Evolutionary conservation across 176 grass and related monocot genomes (phyloP).

Genomic region (Musa acuminata): DNA sequence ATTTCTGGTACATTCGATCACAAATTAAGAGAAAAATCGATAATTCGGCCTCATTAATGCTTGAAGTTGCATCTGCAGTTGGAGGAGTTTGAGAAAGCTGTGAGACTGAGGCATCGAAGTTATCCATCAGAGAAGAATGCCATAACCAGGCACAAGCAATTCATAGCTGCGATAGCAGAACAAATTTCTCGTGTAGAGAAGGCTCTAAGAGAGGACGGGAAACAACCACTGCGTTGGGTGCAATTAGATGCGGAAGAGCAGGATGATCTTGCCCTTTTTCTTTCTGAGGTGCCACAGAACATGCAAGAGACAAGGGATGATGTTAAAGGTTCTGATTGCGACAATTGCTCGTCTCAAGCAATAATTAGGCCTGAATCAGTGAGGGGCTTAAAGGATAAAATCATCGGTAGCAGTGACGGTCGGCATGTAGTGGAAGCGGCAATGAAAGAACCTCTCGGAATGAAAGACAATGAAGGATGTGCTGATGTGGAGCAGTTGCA

Average conservation of each 20-base stretch:
- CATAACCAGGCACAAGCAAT: conserved; percentile 51
- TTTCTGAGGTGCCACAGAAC: conserved; percentile 41
- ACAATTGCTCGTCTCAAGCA: conserved; percentile 11
- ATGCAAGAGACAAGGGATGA: conserved; percentile 30
- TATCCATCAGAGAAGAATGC: conserved; percentile 57
- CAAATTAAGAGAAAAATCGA: conserved; percentile 1
- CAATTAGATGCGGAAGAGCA: conserved; percentile 68
- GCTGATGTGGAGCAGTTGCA: conserved; percentile 37
- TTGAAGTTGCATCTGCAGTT: conserved; percentile 31
- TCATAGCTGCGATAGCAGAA: conserved; percentile 55
- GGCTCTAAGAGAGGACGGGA: conserved; percentile 30
- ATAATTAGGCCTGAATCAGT: background rate
- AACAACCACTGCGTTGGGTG: conserved; percentile 49
- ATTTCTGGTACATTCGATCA: background rate
- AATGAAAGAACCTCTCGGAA: conserved; percentile 30
- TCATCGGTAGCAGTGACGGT: conserved; percentile 14
- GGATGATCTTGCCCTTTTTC: conserved; percentile 75
- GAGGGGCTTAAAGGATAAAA: background rate
- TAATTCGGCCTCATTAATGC: conserved; percentile 5
- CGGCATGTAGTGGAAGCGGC: conserved; percentile 21
- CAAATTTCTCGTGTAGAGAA: conserved; percentile 57
- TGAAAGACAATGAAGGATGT: conserved; percentile 29
- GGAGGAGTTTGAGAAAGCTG: conserved; percentile 83
- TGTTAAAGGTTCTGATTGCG: conserved; percentile 2
- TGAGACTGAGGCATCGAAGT: conserved; percentile 43